A percentile compares a stretch with the other conserved stretches of the same genome.
These are phyloP conservation scores for Babesia caballi DNA, from an alignment of 169 alveolate genomes.

Conservation along the genomic window DNA sequence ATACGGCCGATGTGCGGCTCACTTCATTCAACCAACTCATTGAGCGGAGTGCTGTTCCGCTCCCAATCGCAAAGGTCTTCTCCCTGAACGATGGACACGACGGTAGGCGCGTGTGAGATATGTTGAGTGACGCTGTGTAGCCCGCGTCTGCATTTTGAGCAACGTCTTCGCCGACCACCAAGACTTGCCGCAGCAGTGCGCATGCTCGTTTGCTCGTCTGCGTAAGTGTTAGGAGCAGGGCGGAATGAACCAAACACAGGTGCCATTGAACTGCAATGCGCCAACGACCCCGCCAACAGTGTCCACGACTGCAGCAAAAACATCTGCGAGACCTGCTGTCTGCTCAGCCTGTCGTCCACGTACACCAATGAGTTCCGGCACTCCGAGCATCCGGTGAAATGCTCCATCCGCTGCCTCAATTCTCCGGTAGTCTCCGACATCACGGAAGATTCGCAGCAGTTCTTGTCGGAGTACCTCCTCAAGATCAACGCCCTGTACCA, in stretches of 20 bases:
- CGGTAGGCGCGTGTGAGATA: neutral
- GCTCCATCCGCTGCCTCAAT: slow-evolving; percentile 56
- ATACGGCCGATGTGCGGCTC: neutral
- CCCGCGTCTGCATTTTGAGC: slow-evolving; percentile 48
- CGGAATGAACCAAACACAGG: neutral
- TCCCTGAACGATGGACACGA: slow-evolving; percentile 39
- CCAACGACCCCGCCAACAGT: slow-evolving; percentile 18
- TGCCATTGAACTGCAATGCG: slow-evolving; percentile 55
- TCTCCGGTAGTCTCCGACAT: slow-evolving; percentile 53
- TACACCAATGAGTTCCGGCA: slow-evolving; percentile 17
- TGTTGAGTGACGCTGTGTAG: neutral
- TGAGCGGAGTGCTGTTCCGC: slow-evolving; percentile 47
- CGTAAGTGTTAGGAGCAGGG: slow-evolving; percentile 19
- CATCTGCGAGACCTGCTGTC: slow-evolving; percentile 62
- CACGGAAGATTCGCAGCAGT: slow-evolving; percentile 56
- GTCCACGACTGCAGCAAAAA: slow-evolving; percentile 30
- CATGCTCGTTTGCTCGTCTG: slow-evolving; percentile 52
- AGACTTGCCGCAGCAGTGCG: slow-evolving; percentile 56
- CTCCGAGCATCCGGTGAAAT: slow-evolving; percentile 44
- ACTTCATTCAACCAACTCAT: slow-evolving; percentile 14
- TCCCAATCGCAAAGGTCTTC: slow-evolving; percentile 53
- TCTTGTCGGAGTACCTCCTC: slow-evolving; percentile 34
- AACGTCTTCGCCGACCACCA: slow-evolving; percentile 43
- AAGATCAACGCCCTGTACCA: slow-evolving; percentile 49
- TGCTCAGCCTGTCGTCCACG: slow-evolving; percentile 41